Percentiles rank a stretch among this genome's conserved stretches.
Evolutionary conservation across 495 filamentous ascomycete species (phyloP).

Genomic region (Oleoguttula mirabilis): DNA sequence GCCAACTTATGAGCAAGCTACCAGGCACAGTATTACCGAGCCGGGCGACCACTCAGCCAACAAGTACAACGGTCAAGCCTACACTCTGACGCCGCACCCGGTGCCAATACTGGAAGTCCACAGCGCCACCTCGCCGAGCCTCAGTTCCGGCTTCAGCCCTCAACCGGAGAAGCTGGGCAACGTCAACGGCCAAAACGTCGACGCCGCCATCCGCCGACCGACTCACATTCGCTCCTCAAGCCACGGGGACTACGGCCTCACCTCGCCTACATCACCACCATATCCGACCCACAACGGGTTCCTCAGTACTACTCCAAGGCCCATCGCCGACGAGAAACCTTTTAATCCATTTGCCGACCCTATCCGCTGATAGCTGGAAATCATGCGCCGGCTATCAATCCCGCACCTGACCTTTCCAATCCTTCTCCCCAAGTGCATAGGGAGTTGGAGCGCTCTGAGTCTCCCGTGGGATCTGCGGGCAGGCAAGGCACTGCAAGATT

Average conservation of each 20-base stretch:
- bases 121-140: constrained; percentile 15
- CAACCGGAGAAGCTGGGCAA: constrained; percentile 23
- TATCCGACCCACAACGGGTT: background rate
- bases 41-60: constrained; percentile 17
- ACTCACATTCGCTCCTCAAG: constrained; percentile 27
- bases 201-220: constrained; percentile 24
- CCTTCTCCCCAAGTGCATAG: constrained; percentile 21
- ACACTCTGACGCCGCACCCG: constrained; percentile 27
- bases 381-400: constrained; percentile 21
- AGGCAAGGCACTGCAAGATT: constrained; percentile 5
- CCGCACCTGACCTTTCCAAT: constrained; percentile 29
- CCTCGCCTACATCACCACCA: constrained; percentile 18
- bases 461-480: constrained; percentile 10
- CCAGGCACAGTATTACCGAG: constrained; percentile 2
- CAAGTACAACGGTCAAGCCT: constrained; percentile 18
- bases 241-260: constrained; percentile 26
- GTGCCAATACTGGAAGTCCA: constrained; percentile 23
- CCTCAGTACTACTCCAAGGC: background rate
- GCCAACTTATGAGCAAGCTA: constrained; percentile 20
- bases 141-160: constrained; percentile 14
- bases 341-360: constrained; percentile 29
- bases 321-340: constrained; percentile 23
- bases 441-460: constrained; percentile 15
- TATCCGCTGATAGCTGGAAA: constrained; percentile 17
- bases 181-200: constrained; percentile 25